Percentiles rank a stretch among this genome's conserved stretches.
phyloP scores from a whole-genome alignment of 2,329 filamentous ascomycete genomes.

The Colletotrichum gloeosporioides region DNA sequence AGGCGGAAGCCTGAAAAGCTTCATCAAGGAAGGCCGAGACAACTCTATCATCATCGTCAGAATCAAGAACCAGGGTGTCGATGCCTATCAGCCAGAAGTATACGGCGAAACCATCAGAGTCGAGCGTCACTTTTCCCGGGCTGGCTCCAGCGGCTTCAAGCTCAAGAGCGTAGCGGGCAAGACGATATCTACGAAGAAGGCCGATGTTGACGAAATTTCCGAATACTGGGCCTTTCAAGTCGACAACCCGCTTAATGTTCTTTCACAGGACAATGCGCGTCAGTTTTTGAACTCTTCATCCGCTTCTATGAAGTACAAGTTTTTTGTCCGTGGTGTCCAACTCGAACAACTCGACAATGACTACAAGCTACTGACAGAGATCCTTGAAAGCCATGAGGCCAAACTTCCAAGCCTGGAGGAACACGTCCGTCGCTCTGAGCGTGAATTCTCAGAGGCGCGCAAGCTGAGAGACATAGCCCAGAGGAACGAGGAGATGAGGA shows the following conservation, averaged over 20 bases:
- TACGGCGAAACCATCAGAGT: constrained; percentile 88
- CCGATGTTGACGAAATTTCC: constrained; percentile 88
- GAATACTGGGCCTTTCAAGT: constrained; percentile 95
- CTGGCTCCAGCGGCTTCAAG: constrained; percentile 82
- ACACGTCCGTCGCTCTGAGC: constrained; percentile 67
- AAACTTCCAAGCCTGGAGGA: constrained; percentile 66
- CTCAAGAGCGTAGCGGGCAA: constrained; percentile 76
- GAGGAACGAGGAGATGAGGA: constrained; percentile 52
- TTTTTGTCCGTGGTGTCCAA: constrained; percentile 94
- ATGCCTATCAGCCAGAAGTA: constrained; percentile 81
- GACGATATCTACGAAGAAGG: constrained; percentile 80
- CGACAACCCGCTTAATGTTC: constrained; percentile 93
- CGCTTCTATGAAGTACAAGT: constrained; percentile 88
- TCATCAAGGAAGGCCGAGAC: constrained; percentile 89
- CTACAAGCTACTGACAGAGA: constrained; percentile 83
- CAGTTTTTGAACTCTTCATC: constrained; percentile 90
- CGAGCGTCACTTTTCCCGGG: constrained; percentile 85
- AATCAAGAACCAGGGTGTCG: constrained; percentile 88
- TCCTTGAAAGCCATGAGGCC: constrained; percentile 72
- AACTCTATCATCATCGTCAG: constrained; percentile 78
- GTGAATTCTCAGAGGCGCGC: constrained; percentile 42
- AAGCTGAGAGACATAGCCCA: constrained; percentile 33
- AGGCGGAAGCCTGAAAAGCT: constrained; percentile 84
- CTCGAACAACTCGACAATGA: constrained; percentile 91
- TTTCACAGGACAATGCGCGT: constrained; percentile 93